These are phyloP conservation scores for Bruguiera sexangula DNA, from an alignment of 345 rosid species.

Conservation along the genomic window DNA sequence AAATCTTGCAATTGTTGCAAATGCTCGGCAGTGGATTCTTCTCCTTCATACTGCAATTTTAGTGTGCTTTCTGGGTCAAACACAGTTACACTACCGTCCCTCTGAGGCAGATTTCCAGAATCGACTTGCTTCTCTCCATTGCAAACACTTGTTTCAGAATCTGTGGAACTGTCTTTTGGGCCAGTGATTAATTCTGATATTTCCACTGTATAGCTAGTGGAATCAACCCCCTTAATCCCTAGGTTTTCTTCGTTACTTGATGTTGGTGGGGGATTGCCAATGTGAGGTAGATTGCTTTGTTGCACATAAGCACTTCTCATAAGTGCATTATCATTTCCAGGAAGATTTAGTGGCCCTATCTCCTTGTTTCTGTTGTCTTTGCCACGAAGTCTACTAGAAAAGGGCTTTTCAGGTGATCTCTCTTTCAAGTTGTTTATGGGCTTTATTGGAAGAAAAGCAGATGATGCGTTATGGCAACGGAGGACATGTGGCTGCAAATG, in stretches of 20 bases:
- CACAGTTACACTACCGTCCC: conserved; percentile 26
- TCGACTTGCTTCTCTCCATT: conserved; percentile 42
- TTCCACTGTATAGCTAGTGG: conserved; percentile 44
- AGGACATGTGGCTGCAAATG: conserved; percentile 76
- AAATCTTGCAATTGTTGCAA: conserved; percentile 28
- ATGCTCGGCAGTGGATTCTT: conserved; percentile 26
- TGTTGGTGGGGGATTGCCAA: conserved; percentile 42
- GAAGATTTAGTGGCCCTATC: conserved; percentile 31
- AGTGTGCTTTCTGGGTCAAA: conserved; percentile 18
- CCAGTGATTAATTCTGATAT: conserved; percentile 36
- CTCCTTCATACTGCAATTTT: conserved; percentile 27
- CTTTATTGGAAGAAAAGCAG: conserved; percentile 76
- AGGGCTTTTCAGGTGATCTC: conserved; percentile 54
- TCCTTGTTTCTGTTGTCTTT: conserved; percentile 39
- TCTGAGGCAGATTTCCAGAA: conserved; percentile 22
- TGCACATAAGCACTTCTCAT: conserved; percentile 33
- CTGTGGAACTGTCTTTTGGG: conserved; percentile 50
- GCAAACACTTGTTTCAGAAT: conserved; percentile 43
- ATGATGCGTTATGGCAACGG: conserved; percentile 56
- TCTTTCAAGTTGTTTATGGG: conserved; percentile 55
- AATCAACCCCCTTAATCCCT: conserved; percentile 66
- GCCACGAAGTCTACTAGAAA: conserved; percentile 44
- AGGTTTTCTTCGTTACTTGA: conserved; percentile 58
- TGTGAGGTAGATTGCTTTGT: conserved; percentile 32
- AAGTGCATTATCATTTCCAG: conserved; percentile 34